Evolutionary conservation across 2,329 filamentous ascomycete genomes (phyloP).

Genomic region (Drechslera avenae): DNA sequence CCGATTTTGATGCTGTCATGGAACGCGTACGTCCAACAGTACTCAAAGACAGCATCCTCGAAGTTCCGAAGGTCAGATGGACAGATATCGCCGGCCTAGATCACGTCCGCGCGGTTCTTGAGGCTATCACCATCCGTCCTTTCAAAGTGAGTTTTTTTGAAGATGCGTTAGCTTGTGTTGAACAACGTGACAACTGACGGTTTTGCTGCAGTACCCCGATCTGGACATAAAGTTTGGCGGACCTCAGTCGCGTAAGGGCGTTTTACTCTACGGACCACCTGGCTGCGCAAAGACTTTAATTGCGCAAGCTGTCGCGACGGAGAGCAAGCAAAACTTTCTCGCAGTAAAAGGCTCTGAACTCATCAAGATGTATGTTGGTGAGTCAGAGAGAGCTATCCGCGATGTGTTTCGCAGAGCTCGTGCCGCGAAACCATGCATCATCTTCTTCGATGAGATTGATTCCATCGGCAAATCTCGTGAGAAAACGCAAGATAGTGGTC

Average conservation of each 20-base stretch:
- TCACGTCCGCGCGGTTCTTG: constrained; percentile 68
- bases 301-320: constrained; percentile 88
- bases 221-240: constrained; percentile 44
- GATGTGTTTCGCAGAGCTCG: constrained; percentile 85
- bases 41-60: constrained; percentile 87
- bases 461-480: constrained; percentile 71
- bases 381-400: constrained; percentile 84
- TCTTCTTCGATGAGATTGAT: constrained; percentile 98
- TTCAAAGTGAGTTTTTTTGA: constrained; percentile 56
- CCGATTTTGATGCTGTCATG: constrained; percentile 70
- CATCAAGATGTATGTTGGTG: constrained; percentile 95
- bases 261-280: constrained; percentile 88
- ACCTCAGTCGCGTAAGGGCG: constrained; percentile 69
- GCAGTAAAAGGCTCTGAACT: constrained; percentile 92
- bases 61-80: constrained; percentile 86
- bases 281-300: constrained; percentile 94
- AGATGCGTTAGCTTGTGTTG: background rate
- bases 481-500: constrained; percentile 56
- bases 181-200: constrained; percentile 6
- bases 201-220: constrained; percentile 37
- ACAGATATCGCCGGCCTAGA: constrained; percentile 85
- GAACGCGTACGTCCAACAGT: constrained; percentile 76
- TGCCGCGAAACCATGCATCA: constrained; percentile 85
- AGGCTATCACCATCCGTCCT: constrained; percentile 63
- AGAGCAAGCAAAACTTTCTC: constrained; percentile 90